Evolutionary conservation across 768 basidiomycete species (phyloP).

Genomic region (Agrocybe praecox): DNA sequence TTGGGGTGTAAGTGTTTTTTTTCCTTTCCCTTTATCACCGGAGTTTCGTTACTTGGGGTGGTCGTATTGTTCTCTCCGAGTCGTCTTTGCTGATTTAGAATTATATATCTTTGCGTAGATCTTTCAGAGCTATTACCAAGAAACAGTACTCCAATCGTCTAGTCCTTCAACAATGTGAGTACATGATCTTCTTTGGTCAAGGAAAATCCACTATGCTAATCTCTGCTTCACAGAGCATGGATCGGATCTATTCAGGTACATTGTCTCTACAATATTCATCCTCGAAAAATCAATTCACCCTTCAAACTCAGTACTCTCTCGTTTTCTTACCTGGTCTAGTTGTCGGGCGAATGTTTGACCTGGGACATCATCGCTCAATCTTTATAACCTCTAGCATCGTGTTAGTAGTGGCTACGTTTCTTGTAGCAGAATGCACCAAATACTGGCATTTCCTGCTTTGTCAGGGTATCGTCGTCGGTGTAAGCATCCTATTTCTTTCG

Average conservation of each 20-base stretch:
- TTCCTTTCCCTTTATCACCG: neutral
- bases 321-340: slow-evolving; percentile 64
- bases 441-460: slow-evolving; percentile 83
- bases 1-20: slow-evolving; percentile 62
- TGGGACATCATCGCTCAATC: slow-evolving; percentile 64
- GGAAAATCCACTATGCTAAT: neutral
- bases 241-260: slow-evolving; percentile 75
- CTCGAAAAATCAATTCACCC: neutral
- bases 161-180: slow-evolving; percentile 69
- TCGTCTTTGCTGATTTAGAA: neutral
- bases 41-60: neutral
- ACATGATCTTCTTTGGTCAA: neutral
- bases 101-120: slow-evolving; percentile 38
- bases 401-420: slow-evolving; percentile 58
- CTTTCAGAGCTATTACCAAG: slow-evolving; percentile 75
- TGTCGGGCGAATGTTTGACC: slow-evolving; percentile 71
- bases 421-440: slow-evolving; percentile 68
- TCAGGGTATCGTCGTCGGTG: neutral
- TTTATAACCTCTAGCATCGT: slow-evolving; percentile 48
- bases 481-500: neutral
- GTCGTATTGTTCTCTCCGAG: no score
- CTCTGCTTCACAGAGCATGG: slow-evolving; percentile 58
- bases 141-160: slow-evolving; percentile 45
- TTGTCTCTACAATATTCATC: neutral
- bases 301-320: slow-evolving; percentile 52